These are phyloP conservation scores for Micractinium sp. DNA, from an alignment of 139 green algal species.

Conservation along the genomic window DNA sequence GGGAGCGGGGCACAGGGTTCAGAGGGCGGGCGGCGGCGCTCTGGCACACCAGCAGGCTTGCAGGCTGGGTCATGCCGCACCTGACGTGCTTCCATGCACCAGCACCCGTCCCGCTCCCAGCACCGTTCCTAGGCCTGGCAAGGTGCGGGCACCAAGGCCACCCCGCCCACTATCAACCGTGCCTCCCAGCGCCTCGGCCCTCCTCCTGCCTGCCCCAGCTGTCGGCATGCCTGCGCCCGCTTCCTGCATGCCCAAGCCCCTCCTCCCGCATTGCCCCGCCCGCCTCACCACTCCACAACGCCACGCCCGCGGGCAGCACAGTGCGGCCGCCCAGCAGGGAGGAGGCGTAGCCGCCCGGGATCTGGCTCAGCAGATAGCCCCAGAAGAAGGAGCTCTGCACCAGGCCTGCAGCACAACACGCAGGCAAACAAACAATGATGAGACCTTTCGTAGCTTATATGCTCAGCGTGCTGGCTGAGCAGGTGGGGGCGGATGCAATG, in stretches of 20 bases:
- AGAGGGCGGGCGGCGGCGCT: too few relatives aligned
- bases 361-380: conserved; percentile 82
- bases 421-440: neutral
- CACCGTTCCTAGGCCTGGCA: neutral
- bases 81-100: neutral
- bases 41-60: too few relatives aligned
- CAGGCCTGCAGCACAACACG: conserved; percentile 61
- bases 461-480: too few relatives aligned
- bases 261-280: too few relatives aligned
- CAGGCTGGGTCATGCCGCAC: neutral
- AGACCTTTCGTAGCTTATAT: too few relatives aligned
- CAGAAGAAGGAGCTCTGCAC: conserved; percentile 96
- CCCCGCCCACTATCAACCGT: too few relatives aligned
- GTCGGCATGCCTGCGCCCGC: too few relatives aligned
- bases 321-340: conserved; percentile 68
- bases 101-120: too few relatives aligned
- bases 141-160: neutral
- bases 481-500: too few relatives aligned
- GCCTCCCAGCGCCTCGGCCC: too few relatives aligned
- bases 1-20: neutral
- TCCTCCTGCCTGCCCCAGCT: too few relatives aligned
- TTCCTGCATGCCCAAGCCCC: too few relatives aligned
- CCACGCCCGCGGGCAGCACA: conserved; percentile 84
- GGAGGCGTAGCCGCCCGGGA: conserved; percentile 91
- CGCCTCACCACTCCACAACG: conserved; percentile 68